A percentile compares a stretch with the other conserved stretches of the same genome.
Evolutionary conservation across 1,139 yeast species (phyloP).

Genomic region (Meyerozyma smithsonii): DNA sequence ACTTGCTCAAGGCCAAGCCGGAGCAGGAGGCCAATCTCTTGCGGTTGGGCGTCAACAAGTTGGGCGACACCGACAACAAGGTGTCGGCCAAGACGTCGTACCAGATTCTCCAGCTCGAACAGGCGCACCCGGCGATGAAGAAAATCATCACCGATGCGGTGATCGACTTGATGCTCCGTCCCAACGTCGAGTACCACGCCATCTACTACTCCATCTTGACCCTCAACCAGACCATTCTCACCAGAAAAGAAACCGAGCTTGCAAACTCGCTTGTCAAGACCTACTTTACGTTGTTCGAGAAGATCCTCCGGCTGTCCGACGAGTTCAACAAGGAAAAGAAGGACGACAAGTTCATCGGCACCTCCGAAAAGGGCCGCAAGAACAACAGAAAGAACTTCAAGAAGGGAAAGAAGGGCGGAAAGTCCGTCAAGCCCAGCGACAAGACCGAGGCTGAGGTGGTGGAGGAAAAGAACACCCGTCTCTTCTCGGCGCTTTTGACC

Average conservation of each 20-base stretch:
- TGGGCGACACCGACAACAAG: conserved; percentile 89
- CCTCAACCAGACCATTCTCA: conserved; percentile 85
- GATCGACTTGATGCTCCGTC: conserved; percentile 73
- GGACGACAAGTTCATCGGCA: conserved; percentile 34
- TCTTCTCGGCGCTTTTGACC: conserved; percentile 87
- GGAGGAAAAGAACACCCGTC: conserved; percentile 80
- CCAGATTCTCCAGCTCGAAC: conserved; percentile 73
- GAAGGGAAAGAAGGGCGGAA: conserved; percentile 73
- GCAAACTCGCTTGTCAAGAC: conserved; percentile 82
- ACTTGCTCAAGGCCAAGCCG: conserved; percentile 77
- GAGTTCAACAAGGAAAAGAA: conserved; percentile 33
- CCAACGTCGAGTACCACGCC: conserved; percentile 77
- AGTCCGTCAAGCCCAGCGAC: conserved; percentile 58
- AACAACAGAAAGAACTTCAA: conserved; percentile 48
- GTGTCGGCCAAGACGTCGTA: conserved; percentile 88
- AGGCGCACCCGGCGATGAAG: conserved; percentile 96
- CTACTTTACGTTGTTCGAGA: conserved; percentile 83
- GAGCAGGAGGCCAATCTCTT: conserved; percentile 94
- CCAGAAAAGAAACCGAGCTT: conserved; percentile 66
- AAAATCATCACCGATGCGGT: conserved; percentile 72
- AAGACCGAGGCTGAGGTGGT: conserved; percentile 67
- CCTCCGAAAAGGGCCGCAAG: conserved; percentile 46
- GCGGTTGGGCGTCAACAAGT: conserved; percentile 84
- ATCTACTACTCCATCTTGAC: conserved; percentile 85
- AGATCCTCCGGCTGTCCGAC: conserved; percentile 68